phyloP scores from a whole-genome alignment of 1,139 yeast species.

The Candida neerlandica region DNA sequence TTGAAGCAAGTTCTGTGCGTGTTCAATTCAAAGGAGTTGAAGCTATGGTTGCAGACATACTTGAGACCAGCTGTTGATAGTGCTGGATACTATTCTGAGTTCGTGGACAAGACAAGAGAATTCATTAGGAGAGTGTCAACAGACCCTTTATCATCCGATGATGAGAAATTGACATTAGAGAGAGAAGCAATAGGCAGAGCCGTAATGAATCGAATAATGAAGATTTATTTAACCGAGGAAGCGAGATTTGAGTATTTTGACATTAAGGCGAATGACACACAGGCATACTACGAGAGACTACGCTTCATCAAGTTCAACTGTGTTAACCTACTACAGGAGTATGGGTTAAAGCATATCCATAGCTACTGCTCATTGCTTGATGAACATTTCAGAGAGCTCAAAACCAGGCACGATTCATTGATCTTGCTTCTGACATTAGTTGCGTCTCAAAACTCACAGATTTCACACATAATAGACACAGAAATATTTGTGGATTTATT shows the following conservation, averaged over 20 bases:
- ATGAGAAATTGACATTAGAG: slow-evolving; percentile 25
- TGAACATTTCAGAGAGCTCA: slow-evolving; percentile 29
- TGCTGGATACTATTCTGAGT: slow-evolving; percentile 49
- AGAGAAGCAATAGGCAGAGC: slow-evolving; percentile 26
- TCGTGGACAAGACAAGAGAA: slow-evolving; percentile 45
- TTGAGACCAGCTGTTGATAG: slow-evolving; percentile 60
- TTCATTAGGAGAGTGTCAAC: slow-evolving; percentile 40
- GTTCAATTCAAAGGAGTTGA: slow-evolving; percentile 43
- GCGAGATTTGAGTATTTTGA: slow-evolving; percentile 21
- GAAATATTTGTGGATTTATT: slow-evolving; percentile 45
- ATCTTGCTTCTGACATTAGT: slow-evolving; percentile 33
- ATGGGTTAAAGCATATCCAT: slow-evolving; percentile 37
- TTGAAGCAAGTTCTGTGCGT: slow-evolving; percentile 41
- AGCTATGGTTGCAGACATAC: slow-evolving; percentile 57
- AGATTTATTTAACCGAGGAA: slow-evolving; percentile 28
- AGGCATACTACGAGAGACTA: slow-evolving; percentile 46
- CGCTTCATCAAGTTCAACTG: slow-evolving; percentile 53
- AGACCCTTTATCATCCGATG: slow-evolving; percentile 26
- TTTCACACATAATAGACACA: slow-evolving; percentile 37
- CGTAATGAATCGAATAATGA: slow-evolving; percentile 33
- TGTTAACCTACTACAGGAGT: slow-evolving; percentile 38
- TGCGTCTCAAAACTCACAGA: slow-evolving; percentile 31
- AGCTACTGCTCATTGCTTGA: slow-evolving; percentile 37
- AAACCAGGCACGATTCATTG: slow-evolving; percentile 37
- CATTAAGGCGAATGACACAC: slow-evolving; percentile 28